Evolutionary conservation across 2,329 filamentous ascomycete genomes (phyloP), one percentile per base, ranked within the genome.

Genomic region (Xylaria sp.): DNA sequence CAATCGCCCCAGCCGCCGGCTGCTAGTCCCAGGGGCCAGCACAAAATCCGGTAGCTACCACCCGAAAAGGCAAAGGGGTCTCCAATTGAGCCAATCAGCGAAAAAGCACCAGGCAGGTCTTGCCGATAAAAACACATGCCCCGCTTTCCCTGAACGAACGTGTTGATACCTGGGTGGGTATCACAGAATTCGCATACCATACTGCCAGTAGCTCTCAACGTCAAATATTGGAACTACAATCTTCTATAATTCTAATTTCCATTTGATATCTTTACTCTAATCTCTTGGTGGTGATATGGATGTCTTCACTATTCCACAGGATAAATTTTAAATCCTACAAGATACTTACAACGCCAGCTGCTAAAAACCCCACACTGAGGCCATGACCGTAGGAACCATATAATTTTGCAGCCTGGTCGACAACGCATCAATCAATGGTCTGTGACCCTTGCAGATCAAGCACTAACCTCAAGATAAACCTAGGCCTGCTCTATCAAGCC

Each of bases 71-170:
- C 64, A 67, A 67, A 59, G 67, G 48, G 48, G 56, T 61, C 44
- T 33, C 20, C 13, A 26, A 2, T 1, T 49, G 15, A 31, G 13
- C 68, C 68, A 70, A 70, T 70, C 62, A 71, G 44, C 63, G 5
- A 4, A 15, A 28, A 26, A 40, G 33, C 28, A 59, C 56, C 68
- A 63, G 48, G 40, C 23, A 65, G 51, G 51, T 53, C 65, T 70
- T 70, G 68, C 68, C 68, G 69, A 69, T 42, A 74, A 67, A 44
- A 65, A 48, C 23, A 51, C 15, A 31, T 60, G 60, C 63, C 66
- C 56, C 64, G 63, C 67, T 69, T 63, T 71, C 44, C 46, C 36
- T 38, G 36, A 38, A 38, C 36, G 36, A 38, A 11, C 36, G 33
- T 33, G 33, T 33, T 20, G 40, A 42, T n/a, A 42, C 40, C 40